Base-by-base conservation (phyloP, 2,329 filamentous ascomycete genomes). In the Myriosclerotinia duriaeana region DNA sequence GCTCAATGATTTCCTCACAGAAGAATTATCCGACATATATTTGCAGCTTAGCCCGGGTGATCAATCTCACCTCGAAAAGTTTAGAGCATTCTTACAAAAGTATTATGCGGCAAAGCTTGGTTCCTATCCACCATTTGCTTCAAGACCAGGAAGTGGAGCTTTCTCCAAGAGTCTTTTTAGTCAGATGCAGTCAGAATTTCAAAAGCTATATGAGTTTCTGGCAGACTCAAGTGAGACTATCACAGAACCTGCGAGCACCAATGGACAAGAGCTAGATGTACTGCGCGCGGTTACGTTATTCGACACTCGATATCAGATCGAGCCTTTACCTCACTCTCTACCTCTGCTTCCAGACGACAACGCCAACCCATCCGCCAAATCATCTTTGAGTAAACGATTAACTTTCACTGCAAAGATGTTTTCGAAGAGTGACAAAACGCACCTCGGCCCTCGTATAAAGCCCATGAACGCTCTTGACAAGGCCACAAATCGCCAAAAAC, bases 41-140 rank as follows among this genome's bases (percentile, higher is more conserved):
- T 78, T 92, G n/a, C 89, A 88, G 2, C 80, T 93, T 0, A 80
- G 87, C 1, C 76, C 81, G 1, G 84, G 82, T 0, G 84, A 86
- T 5, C 81, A 87, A 69, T 81, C 84, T 3, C 91, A 95, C 72
- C 82, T 94, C 0, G 87, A 92, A 69, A 84, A 85, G 1, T 94
- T 94, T 75, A 83, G 90, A 56, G 83, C 84, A 11, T 90, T 91
- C 69, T 76, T 95, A 1, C 81, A 88, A 36, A 80, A 81, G 0
- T 89, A 87, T 72, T 93, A 92, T 73, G 80, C 85, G 1, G 81
- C 83, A 0, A 87, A 87, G 64, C 82, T 92, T 42, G 89, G 90
- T 6, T 89, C 88, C 71, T 94, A 90, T 77, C 91, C 91, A 0
- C 26, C 46, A 1, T 50, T 42, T 2, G 90, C 90, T 0, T 76